Conservation (phyloP, 2,329 filamentous ascomycete species). For the Talaromyces sp. region DNA sequence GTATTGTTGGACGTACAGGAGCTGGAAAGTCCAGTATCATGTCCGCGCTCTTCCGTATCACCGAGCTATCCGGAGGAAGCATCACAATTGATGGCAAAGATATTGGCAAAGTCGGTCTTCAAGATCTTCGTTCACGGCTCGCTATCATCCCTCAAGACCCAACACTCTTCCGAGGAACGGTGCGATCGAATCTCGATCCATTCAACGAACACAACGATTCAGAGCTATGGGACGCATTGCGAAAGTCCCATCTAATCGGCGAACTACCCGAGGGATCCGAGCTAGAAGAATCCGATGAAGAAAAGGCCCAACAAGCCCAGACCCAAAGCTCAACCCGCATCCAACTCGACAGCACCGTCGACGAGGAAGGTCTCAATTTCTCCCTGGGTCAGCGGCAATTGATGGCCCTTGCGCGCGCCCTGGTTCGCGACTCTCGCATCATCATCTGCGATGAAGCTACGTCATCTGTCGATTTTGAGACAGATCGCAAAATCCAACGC, state of each 20-base stretch:
- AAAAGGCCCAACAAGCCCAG: not conserved
- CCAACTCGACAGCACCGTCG: slow-evolving; percentile 77
- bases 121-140: slow-evolving; percentile 42
- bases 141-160: slow-evolving; percentile 49
- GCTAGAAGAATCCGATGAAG: slow-evolving; percentile 24
- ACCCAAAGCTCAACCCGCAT: slow-evolving; percentile 51
- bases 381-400: slow-evolving; percentile 91
- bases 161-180: slow-evolving; percentile 43
- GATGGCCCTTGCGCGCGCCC: slow-evolving; percentile 86
- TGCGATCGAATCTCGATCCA: slow-evolving; percentile 46
- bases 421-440: slow-evolving; percentile 83
- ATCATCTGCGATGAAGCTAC: slow-evolving; percentile 98
- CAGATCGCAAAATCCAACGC: slow-evolving; percentile 88
- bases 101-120: slow-evolving; percentile 40
- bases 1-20: slow-evolving; percentile 47
- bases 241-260: slow-evolving; percentile 46
- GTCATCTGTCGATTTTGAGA: slow-evolving; percentile 89
- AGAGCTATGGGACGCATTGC: slow-evolving; percentile 47
- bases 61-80: slow-evolving; percentile 38
- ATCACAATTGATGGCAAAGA: slow-evolving; percentile 46
- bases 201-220: slow-evolving; percentile 46
- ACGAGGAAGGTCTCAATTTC: slow-evolving; percentile 95
- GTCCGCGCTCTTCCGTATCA: slow-evolving; percentile 45
- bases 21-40: slow-evolving; percentile 48
- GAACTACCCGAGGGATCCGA: slow-evolving; percentile 40